Base-by-base conservation (phyloP, 176 grass and related monocot species). In the Puccinellia tenuiflora region DNA sequence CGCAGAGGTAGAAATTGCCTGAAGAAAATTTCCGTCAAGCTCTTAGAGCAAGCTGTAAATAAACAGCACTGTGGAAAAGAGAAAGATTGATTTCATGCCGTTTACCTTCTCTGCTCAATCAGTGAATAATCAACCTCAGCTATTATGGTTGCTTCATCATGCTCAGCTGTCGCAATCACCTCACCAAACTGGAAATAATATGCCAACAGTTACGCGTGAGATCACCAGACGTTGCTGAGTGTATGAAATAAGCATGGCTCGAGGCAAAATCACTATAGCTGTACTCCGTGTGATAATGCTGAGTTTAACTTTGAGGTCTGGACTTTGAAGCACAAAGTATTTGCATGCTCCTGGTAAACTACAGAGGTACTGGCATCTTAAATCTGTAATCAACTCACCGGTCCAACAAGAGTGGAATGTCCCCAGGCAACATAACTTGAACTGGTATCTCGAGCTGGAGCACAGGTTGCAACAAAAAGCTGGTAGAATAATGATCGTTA, bases 341-440 rank as follows among this genome's bases (percentile, higher is more conserved):
- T 10, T 73, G 7, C 11, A 38, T 33, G 73, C 45, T 53, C 6
- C 47, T 30, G 74, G 38, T 11, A 68, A 65, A 73, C 4, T 81
- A 81, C 26, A 35, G 12, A 18, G 15, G 16, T 25, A 17, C 20
- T 60, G 25, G 3, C 1, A 75, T 26, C 31, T 79, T 26, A 22
- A 64, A 78, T 37, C 9, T 79, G 29, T 52, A 48, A 64, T 79
- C 42, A 47, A 85, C 93, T 99, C 83, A 96, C 96, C 75, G 97
- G 97, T 73, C 93, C 93, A 73, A 96, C 89, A 79, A 99, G 89
- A 61, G 91, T 99, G 37, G 93, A 96, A 63, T 99, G 97, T n/a
- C 97, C 91, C 93, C 89, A 96, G 47, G 97, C 91, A 90, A 87
- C 75, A 86, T 94, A 99, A 29, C 89, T 76, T 64, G 97, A 81